Base-by-base conservation (phyloP, 495 filamentous ascomycete species). In the Penicillium flavigenum region DNA sequence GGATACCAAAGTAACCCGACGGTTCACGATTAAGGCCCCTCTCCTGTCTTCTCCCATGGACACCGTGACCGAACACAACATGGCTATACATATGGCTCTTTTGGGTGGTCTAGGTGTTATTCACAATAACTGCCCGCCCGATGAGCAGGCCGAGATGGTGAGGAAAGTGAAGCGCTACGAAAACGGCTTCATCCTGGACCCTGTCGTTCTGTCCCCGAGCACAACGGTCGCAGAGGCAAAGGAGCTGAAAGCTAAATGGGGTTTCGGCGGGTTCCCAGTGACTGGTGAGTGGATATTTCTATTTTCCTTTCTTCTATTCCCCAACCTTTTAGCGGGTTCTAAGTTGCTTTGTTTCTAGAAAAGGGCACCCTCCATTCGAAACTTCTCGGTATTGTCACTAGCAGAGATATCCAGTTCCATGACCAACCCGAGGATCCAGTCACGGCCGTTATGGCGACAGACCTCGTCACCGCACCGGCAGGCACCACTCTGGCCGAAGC, bases 1-100 rank as follows among this genome's bases (percentile, higher is more conserved):
- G 45, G 94, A 97, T 49, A 90, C 92, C 16, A 90, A 88, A 38
- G 83, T 99, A 58, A 98, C 94, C 60, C 95, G 92, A 83, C 86
- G 90, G 62, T 93, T 98, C 72, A 84, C 86, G 11, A 78, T 99
- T 63, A 99, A 96, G 81, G 91, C 90, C 14, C 94, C 94, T 43
- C 87, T 99, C 62, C 82, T 96, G 44, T 98, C 95, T 24, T 97
- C 92, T 27, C 95, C 94, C 64, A 99, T 99, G 94, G 94, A 99
- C 80, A 99, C 94, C 27, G 94, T 99, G 66, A 99, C 94, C 16
- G 94, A 98, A 75, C 88, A 95, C 72, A 91, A 93, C 70, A 99
- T 99, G 94, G 94, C 94, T 47, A 97, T 99, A 64, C 90, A 96
- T 77, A 96, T 99, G 88, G 94, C 94, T 36, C 83, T 98, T 43